Percentiles rank a stretch among this genome's conserved stretches.
These are phyloP conservation scores for Spongospora subterranea DNA, from an alignment of 208 protist genomes.

Conservation along the genomic window DNA sequence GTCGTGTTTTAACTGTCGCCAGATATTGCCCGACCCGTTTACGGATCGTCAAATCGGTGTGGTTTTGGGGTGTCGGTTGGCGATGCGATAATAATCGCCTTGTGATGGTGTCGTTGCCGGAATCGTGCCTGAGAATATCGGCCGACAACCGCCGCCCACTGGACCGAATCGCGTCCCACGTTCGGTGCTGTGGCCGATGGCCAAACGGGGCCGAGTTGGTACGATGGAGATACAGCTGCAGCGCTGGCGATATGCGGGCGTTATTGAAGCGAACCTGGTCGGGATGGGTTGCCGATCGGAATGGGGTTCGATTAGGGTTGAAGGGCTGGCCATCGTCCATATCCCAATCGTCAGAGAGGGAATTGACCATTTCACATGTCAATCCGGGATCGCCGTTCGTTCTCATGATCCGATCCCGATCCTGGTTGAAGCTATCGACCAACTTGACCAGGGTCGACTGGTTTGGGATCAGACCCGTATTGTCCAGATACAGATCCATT, in stretches of 20 bases:
- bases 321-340: not conserved
- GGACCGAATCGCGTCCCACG: too few relatives aligned
- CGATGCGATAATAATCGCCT: too few relatives aligned
- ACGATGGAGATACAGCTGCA: not conserved
- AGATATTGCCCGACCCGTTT: too few relatives aligned
- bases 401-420: not conserved
- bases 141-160: too few relatives aligned
- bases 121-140: too few relatives aligned
- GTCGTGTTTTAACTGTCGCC: too few relatives aligned
- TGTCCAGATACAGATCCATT: not conserved
- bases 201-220: not conserved
- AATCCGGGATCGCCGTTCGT: not conserved
- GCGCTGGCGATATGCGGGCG: not conserved
- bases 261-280: conserved; percentile 5
- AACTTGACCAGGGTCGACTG: not conserved
- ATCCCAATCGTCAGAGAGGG: conserved; percentile 16
- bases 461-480: not conserved
- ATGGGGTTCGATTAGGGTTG: not conserved
- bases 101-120: too few relatives aligned
- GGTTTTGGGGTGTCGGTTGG: too few relatives aligned
- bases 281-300: not conserved
- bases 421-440: not conserved
- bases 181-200: not conserved
- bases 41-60: too few relatives aligned
- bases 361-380: not conserved